Base-by-base conservation (phyloP, 805 yeast species). In the Blastobotrys mokoenaii region DNA sequence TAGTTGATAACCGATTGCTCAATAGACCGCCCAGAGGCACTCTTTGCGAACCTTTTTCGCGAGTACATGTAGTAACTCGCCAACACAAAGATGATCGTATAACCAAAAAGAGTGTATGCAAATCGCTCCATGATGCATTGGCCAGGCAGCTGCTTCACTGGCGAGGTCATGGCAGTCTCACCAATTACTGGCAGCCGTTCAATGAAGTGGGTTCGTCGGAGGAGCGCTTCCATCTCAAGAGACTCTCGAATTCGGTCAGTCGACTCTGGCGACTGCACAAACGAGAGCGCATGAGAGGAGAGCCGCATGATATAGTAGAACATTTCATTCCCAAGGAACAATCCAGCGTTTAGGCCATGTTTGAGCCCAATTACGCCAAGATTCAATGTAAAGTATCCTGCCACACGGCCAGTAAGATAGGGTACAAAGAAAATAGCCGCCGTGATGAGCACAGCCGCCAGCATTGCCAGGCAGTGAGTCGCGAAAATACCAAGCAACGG, bases 391-490 rank as follows among this genome's bases (percentile, higher is more conserved):
- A 17, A 14, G 16, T n/a, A 34, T 20, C 42, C 41, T 2, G 48
- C 41, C 9, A 51, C 10, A 20, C 59, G 46, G 2, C 63, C 63
- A 4, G 47, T 20, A 7, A 48, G 30, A 47, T 58, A 58, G 2
- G 63, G 63, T 4, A 57, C 33, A 44, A 58, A 52, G 14, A 53
- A 45, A 12, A 58, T 30, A 6, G 52, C n/a, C 2, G 42, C 51
- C 3, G 48, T 31, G 12, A 50, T 34, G 20, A 49, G 38, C 20
- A 51, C 41, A 37, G 46, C 45, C 27, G 48, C 41, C 37, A 62
- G 33, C 34, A 40, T 42, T 5, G 53, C 45, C 46, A 57, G 46
- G 27, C 53, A 17, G 27, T 49, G 44, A 46, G 53, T 50, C 14
- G 49, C 50, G 12, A 61, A 48, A 14, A 60, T 43, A 1, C 47